Base-by-base conservation (phyloP, 2,329 filamentous ascomycete species). In the Talaromyces albobiverticillius region DNA sequence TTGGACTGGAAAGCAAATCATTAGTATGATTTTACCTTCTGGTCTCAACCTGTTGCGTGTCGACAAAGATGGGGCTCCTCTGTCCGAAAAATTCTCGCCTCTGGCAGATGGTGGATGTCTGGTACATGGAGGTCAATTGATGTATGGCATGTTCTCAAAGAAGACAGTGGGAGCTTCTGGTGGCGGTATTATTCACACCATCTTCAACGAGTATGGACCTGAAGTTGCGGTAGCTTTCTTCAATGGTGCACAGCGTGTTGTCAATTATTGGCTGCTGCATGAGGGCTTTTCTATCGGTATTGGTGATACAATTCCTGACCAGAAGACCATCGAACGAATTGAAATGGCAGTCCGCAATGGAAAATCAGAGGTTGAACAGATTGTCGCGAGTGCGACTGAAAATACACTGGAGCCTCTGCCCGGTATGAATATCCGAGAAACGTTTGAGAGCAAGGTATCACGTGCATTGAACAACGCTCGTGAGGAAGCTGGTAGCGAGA, bases 1-100 rank as follows among this genome's bases (percentile, higher is more conserved):
- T 62, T 99, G 94, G 94, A 97, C 93, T 49, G 94, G 94, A 64
- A 99, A 99, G 76, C 94, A 99, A 75, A 87, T 99, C 61, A 86
- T 95, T 68, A 96, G 92, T 73, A 84, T 97, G 84, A 85, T 94
- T 55, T 88, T 99, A 60, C 93, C 94, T 14, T 79, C 84, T 53
- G 90, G 91, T 59, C 86, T 99, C 62, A 97, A 92, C 69, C 80
- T 87, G 57, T 64, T 93, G 45, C 82, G 86, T 62, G 81, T 79
- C 56, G 78, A 83, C 43, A 84, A 85, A 45, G 85, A 89, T 55
- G 78, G 80, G 55, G 77, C 77, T 8, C 75, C 79, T 16, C 77
- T 82, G 34, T 68, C 70, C 4, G 74, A 77, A 53, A 73, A 82
- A 75, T 70, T 80, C 72, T 77, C 75, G 49, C 87, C 89, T 10